Evolutionary conservation across 768 basidiomycete species (phyloP), one percentile per base, ranked within the genome.

Genomic region (Suillus clintonianus): DNA sequence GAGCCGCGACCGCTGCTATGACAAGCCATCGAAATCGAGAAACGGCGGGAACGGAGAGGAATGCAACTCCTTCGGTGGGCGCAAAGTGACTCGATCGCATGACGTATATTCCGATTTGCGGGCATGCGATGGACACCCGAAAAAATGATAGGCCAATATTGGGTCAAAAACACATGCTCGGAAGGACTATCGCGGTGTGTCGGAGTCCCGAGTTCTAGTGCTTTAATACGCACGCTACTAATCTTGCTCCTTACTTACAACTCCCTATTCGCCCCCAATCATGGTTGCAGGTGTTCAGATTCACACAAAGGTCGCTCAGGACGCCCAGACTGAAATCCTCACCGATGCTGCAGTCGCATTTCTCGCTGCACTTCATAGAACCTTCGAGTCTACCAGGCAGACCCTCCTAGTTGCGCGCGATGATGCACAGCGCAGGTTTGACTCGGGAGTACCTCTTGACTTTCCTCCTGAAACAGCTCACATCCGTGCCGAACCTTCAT

Each of bases 371-470:
- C 85, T 99, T 24, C 97, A 99, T 76, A 82, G 93, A 67, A 97
- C 95, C 1, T 99, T 99, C 78, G 92, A 99, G 71, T 74, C 86
- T 5, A 95, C 92, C 22, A 87, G 97, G 65, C 92, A 92, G 80
- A 82, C 81, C 62, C 87, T 95, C 69, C 88, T 95, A 66, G 81
- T 83, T 62, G 90, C 92, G 9, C 91, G 93, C 61, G 86, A 92
- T 71, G 87, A 89, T 59, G 85, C 88, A 7, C 94, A 94, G 75
- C 86, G 89, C 65, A 85, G 85, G 58, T 89, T 84, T 67, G 95
- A 97, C 77, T 84, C 90, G 0, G 94, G 95, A 57, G 83, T 86
- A 60, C 78, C 85, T 54, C 87, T 98, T 65, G 91, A 94, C 72
- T 99, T 99, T 77, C 87, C 87, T 3, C 70, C 88, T 11, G 96